A percentile compares a stretch with the other conserved stretches of the same genome.
These are phyloP conservation scores for Hypoxylon sp. DNA, from an alignment of 2,329 filamentous ascomycete species.

Conservation along the genomic window DNA sequence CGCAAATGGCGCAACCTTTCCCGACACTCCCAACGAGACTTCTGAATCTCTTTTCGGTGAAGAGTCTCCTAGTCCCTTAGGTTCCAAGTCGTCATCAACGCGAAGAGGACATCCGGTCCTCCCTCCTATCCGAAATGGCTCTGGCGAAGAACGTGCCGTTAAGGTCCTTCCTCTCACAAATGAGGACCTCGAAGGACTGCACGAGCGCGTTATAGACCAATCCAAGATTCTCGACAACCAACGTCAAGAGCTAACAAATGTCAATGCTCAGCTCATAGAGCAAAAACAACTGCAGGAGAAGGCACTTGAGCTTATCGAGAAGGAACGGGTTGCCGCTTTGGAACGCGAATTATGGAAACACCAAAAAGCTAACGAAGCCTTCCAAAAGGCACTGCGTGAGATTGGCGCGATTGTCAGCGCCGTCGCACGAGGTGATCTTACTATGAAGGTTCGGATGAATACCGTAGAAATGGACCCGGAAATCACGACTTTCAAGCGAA, in stretches of 20 bases:
- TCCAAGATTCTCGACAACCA: constrained; percentile 92
- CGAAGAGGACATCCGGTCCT: constrained; percentile 64
- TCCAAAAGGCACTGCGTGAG: constrained; percentile 96
- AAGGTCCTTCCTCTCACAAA: constrained; percentile 75
- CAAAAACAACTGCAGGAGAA: constrained; percentile 89
- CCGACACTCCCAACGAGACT: constrained; percentile 86
- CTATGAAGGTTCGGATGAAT: constrained; percentile 97
- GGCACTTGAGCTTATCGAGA: constrained; percentile 85
- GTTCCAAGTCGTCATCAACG: constrained; percentile 56
- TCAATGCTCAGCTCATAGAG: constrained; percentile 87
- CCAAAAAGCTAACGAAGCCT: constrained; percentile 97
- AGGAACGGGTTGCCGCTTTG: constrained; percentile 87
- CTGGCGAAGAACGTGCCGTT: constrained; percentile 55
- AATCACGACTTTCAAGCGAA: constrained; percentile 97
- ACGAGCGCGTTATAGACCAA: constrained; percentile 93
- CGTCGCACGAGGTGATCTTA: constrained; percentile 93
- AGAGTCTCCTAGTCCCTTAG: constrained; percentile 63
- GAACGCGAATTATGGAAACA: constrained; percentile 97
- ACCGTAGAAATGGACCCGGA: constrained; percentile 97
- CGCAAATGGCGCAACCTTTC: constrained; percentile 72
- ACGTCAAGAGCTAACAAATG: constrained; percentile 85
- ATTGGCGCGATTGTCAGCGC: constrained; percentile 98
- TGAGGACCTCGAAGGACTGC: constrained; percentile 86
- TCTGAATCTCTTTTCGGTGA: constrained; percentile 75
- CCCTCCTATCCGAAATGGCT: constrained; percentile 57